Base-by-base conservation (phyloP, 495 filamentous ascomycete genomes). In the Aspergillus funiculosus region DNA sequence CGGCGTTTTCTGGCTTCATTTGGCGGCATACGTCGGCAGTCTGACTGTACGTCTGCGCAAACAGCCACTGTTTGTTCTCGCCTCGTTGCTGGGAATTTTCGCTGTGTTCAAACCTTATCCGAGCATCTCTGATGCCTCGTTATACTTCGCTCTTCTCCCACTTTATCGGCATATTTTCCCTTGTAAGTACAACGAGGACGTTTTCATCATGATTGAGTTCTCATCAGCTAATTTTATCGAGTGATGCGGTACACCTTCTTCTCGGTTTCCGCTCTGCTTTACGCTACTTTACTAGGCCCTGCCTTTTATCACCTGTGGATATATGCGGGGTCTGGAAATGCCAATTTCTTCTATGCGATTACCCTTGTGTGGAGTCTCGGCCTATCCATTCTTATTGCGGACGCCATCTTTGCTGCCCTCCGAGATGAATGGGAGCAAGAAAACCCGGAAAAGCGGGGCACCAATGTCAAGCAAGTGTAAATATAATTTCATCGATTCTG, bases 331-430 rank as follows among this genome's bases (percentile, higher is more conserved):
- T 94, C 87, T 25, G 92, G 94, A 22, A 98, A 98, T 58, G 92
- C 92, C 29, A 98, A 98, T 62, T 98, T 98, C 70, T 98, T 97
- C 69, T 98, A 98, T 57, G 92, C 92, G 56, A 97, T 98, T 59
- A 98, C 92, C 4, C 75, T 98, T 0, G 92, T 97, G 11, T 98
- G 92, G 92, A 92, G 87, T 56, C 67, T 98, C 3, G 92, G 88
- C 0, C 72, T 89, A 28, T 89, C 87, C 1, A 73, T 87, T 24
- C 59, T 96, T 21, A 76, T 96, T 0, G 86, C 82, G 6, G 92
- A 98, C 58, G 73, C 82, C 35, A 67, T 95, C 2, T 98, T 91
- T 66, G 88, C 90, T 0, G 86, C 89, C 5, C 68, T 97, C 31
- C 64, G 91, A 40, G 92, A 98, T 52, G 94, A 98, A 63, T 91